These are phyloP conservation scores for Triadica sebifera DNA, from an alignment of 345 rosid species.

Conservation along the genomic window DNA sequence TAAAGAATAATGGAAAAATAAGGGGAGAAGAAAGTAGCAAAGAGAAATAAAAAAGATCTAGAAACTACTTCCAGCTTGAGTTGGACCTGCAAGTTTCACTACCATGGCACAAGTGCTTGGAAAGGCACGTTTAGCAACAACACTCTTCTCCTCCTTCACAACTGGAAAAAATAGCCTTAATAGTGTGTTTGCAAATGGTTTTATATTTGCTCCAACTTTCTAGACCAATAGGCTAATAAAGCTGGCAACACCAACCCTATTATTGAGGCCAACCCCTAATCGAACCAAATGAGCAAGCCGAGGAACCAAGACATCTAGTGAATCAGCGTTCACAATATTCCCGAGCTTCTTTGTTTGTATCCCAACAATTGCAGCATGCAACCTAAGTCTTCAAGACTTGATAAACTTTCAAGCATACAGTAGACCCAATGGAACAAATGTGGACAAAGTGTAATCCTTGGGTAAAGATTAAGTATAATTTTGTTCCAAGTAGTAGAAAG, in stretches of 20 bases:
- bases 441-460: conserved; percentile 84
- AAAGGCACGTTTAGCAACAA: conserved; percentile 79
- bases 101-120: conserved; percentile 79
- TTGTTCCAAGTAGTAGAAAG: too few species aligned
- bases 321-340: conserved; percentile 62
- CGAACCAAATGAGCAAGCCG: conserved; percentile 83
- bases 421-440: conserved; percentile 84
- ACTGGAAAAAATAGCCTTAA: conserved; percentile 72
- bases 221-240: conserved; percentile 79
- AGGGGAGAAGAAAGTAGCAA: too few species aligned
- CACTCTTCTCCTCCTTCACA: conserved; percentile 77
- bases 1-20: too few species aligned
- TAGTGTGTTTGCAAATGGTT: conserved; percentile 66
- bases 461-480: too few species aligned
- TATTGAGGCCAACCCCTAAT: conserved; percentile 91
- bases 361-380: conserved; percentile 97
- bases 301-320: conserved; percentile 75
- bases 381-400: conserved; percentile 97
- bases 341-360: conserved; percentile 90
- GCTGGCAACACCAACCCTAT: conserved; percentile 95
- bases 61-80: conserved; percentile 42
- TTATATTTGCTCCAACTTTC: conserved; percentile 70
- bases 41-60: too few species aligned
- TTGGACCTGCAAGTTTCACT: conserved; percentile 64
- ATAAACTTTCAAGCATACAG: conserved; percentile 98